Base-by-base conservation (phyloP, 176 grass and related monocot genomes). In the Ampelocalamus luodianensis region DNA sequence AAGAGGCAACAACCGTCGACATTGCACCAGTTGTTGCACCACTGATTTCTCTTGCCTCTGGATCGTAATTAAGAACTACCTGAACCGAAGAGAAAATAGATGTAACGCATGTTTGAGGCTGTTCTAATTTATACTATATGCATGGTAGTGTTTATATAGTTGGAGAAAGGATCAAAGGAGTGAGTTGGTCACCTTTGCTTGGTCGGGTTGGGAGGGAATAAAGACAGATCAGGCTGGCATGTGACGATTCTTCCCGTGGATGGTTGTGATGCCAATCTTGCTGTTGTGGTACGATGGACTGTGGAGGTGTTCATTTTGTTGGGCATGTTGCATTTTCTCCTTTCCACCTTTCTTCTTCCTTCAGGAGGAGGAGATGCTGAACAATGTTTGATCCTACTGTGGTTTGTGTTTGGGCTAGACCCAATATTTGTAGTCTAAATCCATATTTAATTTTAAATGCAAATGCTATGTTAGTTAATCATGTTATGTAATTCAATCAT, bases 1-100 rank as follows among this genome's bases (percentile, higher is more conserved):
- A 76, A n/a, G 86, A 82, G 16, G 63, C 71, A 73, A 88, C 67
- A 4, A 82, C n/a, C 15, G 29, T 77, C 32, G 71, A 82, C 85
- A 70, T 82, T n/a, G 23, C 24, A 4, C 54, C 18, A 29, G 6
- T 34, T 62, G 10, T 24, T 60, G 56, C 10, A 24, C n/a, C n/a
- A 10, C 56, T 11, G n/a, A 4, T 23, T 60, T 24, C 58, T 60
- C 1, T 24, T 24, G 58, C 58, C n/a, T 60, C n/a, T 60, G 11
- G 59, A 27, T 62, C 23, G 59, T 62, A 26, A 62, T 27, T 0
- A 62, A 62, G 4, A 27, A 5, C 23, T 27, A 27, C 4, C 59
- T 27, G 10, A n/a, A 62, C 23, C 12, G 59, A 62, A 27, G 4
- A 4, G 24, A 26, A 27, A 26, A 2, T 2, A 5, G 20, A n/a